Conservation (phyloP, 139 green algal species). For the Coccomyxa sp. region DNA sequence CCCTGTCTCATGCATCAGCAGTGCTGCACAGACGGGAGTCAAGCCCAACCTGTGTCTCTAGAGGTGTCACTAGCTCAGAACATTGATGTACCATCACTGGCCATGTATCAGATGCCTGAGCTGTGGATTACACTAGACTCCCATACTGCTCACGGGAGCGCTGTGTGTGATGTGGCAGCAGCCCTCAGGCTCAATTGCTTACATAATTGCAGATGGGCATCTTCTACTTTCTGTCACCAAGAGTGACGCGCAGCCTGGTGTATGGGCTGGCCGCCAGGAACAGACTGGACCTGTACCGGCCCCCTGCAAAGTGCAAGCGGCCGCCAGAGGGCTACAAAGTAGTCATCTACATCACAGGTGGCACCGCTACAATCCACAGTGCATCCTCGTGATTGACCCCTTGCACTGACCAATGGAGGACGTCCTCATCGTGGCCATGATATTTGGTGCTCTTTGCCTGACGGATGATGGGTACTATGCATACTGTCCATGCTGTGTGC, state of each 20-base stretch:
- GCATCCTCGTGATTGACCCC: no score
- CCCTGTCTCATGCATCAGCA: no score
- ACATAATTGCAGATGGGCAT: conserved; percentile 35
- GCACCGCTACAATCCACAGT: no score
- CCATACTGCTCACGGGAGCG: background rate
- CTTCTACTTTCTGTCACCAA: conserved; percentile 78
- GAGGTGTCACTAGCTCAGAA: no score
- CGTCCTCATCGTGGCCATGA: no score
- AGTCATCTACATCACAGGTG: conserved; percentile 88
- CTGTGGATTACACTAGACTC: background rate
- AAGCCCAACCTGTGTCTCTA: no score
- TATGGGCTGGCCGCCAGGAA: conserved; percentile 79
- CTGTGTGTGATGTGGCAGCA: background rate
- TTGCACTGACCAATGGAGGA: no score
- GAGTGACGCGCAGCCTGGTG: conserved; percentile 57
- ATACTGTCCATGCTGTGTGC: background rate
- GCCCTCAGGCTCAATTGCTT: background rate
- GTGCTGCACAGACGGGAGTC: no score
- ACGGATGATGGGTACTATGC: no score
- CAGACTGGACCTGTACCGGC: conserved; percentile 79
- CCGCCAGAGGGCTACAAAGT: conserved; percentile 42
- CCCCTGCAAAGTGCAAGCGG: conserved; percentile 24
- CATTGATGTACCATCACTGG: no score
- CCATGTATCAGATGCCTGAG: background rate
- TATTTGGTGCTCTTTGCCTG: no score